These are phyloP conservation scores for Kalmanozyma brasiliensis DNA, from an alignment of 1,284 basidiomycete genomes.

Conservation along the genomic window DNA sequence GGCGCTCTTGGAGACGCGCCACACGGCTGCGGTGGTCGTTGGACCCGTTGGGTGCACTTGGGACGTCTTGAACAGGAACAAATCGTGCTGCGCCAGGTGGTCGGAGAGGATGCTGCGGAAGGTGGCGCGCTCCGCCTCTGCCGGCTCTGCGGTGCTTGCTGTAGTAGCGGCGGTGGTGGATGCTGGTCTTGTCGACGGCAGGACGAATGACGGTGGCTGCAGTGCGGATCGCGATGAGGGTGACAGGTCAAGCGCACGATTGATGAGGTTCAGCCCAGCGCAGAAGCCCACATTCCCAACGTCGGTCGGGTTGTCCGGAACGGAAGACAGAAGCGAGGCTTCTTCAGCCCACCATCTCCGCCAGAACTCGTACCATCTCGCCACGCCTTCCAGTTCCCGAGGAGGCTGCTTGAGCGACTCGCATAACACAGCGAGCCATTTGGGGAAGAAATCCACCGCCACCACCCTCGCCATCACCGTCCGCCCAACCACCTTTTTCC, in stretches of 20 bases:
- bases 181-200: neutral
- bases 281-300: constrained; percentile 77
- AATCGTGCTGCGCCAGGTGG: constrained; percentile 80
- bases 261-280: constrained; percentile 87
- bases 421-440: constrained; percentile 91
- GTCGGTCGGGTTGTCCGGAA: neutral
- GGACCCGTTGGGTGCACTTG: constrained; percentile 82
- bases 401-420: constrained; percentile 87
- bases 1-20: constrained; percentile 7
- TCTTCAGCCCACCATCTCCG: constrained; percentile 80
- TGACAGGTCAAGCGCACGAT: constrained; percentile 81
- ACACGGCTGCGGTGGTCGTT: constrained; percentile 84
- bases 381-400: constrained; percentile 87
- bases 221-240: constrained; percentile 22
- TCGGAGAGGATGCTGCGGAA: constrained; percentile 93
- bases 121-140: constrained; percentile 69
- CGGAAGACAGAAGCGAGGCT: no score
- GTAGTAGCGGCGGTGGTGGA: no score
- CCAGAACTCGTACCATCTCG: constrained; percentile 88
- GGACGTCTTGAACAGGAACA: constrained; percentile 87
- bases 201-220: constrained; percentile 75
- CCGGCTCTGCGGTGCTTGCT: neutral
- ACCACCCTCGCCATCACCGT: constrained; percentile 59
- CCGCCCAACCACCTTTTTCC: constrained; percentile 78
- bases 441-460: constrained; percentile 91